Evolutionary conservation across 352 stramenopile genomes (phyloP).

Genomic region (Lagenidium giganteum): DNA sequence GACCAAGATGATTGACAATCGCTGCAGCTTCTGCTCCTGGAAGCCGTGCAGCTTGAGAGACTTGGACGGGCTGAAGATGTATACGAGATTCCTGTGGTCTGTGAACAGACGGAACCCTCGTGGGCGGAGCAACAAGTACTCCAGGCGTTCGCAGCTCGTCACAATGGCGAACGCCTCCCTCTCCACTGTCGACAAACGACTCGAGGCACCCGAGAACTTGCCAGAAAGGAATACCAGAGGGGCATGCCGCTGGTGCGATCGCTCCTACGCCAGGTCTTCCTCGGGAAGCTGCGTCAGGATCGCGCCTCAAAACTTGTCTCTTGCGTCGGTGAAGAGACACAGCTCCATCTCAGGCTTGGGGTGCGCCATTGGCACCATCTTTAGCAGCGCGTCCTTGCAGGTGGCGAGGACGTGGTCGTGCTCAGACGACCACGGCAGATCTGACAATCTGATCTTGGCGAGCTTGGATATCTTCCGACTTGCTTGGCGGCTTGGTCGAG

Average conservation of each 20-base stretch:
- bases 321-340: constrained; percentile 5
- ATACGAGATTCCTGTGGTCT: constrained; percentile 13
- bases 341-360: no score
- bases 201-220: not conserved
- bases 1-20: constrained; percentile 1
- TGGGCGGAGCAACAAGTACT: constrained; percentile 12
- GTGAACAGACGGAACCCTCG: constrained; percentile 13
- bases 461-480: no score
- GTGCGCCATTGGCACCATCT: no score
- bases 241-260: constrained; percentile 1
- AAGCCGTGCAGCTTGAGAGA: no score
- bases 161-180: constrained; percentile 15
- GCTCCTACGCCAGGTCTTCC: constrained; percentile 5
- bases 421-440: no score
- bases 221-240: constrained; percentile 6
- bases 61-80: constrained; percentile 19
- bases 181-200: constrained; percentile 7
- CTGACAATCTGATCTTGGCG: no score
- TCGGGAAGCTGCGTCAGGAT: not conserved
- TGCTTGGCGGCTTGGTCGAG: no score
- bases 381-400: no score
- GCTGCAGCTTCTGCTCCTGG: constrained; percentile 10
- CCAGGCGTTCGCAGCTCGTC: constrained; percentile 1
- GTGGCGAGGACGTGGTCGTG: no score
- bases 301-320: constrained; percentile 3